Conservation (phyloP, 208 protist species). For the Leishmania gerbilli region DNA sequence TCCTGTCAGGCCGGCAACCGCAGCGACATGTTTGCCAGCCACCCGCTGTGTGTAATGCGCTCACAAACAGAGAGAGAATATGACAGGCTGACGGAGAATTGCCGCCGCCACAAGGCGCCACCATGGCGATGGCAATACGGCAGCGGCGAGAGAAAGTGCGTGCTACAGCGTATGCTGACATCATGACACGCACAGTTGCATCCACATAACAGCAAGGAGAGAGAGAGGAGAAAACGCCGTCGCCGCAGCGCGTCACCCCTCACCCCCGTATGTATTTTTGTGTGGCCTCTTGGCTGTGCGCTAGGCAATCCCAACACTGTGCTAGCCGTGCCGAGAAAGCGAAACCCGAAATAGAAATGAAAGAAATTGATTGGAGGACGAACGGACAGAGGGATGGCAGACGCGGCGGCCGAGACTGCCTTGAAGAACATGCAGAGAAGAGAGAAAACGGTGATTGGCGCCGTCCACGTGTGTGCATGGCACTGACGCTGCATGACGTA, state of each 20-base stretch:
- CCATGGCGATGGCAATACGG: no score
- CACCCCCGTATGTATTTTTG: not conserved
- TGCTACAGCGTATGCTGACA: not conserved
- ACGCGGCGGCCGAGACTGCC: not conserved
- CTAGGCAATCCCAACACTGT: not conserved
- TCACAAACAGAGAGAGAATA: no score
- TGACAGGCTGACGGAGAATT: no score
- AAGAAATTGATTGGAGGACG: not conserved
- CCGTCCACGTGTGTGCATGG: not conserved
- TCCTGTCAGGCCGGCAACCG: no score
- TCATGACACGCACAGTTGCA: not conserved
- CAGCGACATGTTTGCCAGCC: no score
- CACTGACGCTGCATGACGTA: not conserved
- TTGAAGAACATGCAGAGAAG: not conserved
- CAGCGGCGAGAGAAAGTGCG: no score
- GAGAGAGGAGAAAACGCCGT: not conserved
- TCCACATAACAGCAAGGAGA: not conserved
- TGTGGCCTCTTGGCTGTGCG: not conserved
- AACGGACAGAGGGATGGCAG: not conserved
- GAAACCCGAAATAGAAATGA: not conserved
- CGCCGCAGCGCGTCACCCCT: not conserved
- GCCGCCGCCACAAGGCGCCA: no score
- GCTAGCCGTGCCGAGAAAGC: not conserved
- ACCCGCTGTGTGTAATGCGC: no score
- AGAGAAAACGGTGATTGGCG: not conserved